These are phyloP conservation scores for Penicillium verhagenii DNA, from an alignment of 495 filamentous ascomycete genomes.

Conservation along the genomic window DNA sequence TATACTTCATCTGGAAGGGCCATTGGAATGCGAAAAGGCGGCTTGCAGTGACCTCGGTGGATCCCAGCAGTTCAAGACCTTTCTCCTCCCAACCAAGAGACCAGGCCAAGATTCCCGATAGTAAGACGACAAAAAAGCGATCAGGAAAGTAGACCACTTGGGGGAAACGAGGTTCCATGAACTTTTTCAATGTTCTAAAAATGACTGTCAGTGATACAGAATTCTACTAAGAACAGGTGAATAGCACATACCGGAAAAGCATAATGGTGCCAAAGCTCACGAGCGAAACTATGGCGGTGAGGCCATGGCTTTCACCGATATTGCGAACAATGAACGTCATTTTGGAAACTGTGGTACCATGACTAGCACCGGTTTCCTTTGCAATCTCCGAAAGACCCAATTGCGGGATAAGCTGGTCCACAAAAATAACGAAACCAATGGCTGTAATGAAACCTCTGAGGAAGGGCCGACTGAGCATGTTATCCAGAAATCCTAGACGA, in stretches of 20 bases:
- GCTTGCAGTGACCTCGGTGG: conserved; percentile 61
- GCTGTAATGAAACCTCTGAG: conserved; percentile 94
- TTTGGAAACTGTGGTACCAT: conserved; percentile 85
- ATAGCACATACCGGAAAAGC: conserved; percentile 62
- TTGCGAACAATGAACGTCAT: conserved; percentile 74
- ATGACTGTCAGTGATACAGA: neutral
- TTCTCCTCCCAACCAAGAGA: conserved; percentile 74
- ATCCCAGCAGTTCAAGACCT: conserved; percentile 81
- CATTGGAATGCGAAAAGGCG: conserved; percentile 76
- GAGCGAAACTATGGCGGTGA: conserved; percentile 73
- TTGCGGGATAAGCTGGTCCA: conserved; percentile 92
- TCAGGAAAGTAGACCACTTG: conserved; percentile 88
- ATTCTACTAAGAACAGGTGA: neutral
- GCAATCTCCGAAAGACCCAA: conserved; percentile 70
- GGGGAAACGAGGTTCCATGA: conserved; percentile 77
- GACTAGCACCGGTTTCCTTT: conserved; percentile 57
- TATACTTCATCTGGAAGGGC: conserved; percentile 72
- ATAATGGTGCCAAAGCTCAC: conserved; percentile 87
- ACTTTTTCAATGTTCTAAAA: conserved; percentile 71
- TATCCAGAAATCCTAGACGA: conserved; percentile 91
- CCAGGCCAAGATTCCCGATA: conserved; percentile 80
- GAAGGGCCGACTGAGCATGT: conserved; percentile 89
- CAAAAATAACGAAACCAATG: conserved; percentile 91
- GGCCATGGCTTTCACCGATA: conserved; percentile 59
- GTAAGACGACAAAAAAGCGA: conserved; percentile 84